A percentile compares a stretch with the other conserved stretches of the same genome.
These are phyloP conservation scores for Nothophytophthora sp. DNA, from an alignment of 352 stramenopile genomes.

Conservation along the genomic window DNA sequence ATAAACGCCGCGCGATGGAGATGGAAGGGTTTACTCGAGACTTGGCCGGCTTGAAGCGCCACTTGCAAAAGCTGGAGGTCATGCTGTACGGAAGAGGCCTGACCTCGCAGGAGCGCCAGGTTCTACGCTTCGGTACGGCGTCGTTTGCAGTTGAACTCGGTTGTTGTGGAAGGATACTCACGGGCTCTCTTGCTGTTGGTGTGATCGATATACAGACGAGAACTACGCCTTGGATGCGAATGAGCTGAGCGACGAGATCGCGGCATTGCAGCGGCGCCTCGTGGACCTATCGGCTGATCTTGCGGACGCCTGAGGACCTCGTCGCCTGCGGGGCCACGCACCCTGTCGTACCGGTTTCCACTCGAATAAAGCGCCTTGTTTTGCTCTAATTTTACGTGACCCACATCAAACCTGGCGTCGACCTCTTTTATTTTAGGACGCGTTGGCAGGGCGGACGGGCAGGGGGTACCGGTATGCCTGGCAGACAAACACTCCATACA, in stretches of 20 bases:
- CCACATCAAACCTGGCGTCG: too few species aligned
- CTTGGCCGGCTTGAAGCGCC: conserved; percentile 53
- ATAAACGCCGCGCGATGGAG: conserved; percentile 75
- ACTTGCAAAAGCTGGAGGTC: conserved; percentile 75
- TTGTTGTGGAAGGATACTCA: conserved; percentile 1
- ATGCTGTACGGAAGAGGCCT: conserved; percentile 60
- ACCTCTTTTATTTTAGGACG: too few species aligned
- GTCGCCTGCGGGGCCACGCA: too few species aligned
- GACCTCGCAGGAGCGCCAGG: conserved; percentile 47
- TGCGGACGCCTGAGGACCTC: conserved; percentile 33
- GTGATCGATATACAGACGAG: conserved; percentile 48
- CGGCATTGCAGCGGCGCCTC: conserved; percentile 54
- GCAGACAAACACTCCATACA: too few species aligned
- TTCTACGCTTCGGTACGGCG: conserved; percentile 41
- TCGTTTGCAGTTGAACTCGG: not conserved
- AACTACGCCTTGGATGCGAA: conserved; percentile 59
- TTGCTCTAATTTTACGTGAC: too few species aligned
- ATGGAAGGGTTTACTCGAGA: conserved; percentile 85
- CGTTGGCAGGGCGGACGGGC: too few species aligned
- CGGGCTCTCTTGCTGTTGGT: not conserved
- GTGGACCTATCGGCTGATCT: conserved; percentile 61
- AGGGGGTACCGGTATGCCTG: too few species aligned
- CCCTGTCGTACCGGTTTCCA: too few species aligned
- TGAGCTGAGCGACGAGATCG: conserved; percentile 67
- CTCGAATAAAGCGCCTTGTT: too few species aligned